These are phyloP conservation scores for Petrea volubilis DNA, from an alignment of 257 asterid species.

Conservation along the genomic window DNA sequence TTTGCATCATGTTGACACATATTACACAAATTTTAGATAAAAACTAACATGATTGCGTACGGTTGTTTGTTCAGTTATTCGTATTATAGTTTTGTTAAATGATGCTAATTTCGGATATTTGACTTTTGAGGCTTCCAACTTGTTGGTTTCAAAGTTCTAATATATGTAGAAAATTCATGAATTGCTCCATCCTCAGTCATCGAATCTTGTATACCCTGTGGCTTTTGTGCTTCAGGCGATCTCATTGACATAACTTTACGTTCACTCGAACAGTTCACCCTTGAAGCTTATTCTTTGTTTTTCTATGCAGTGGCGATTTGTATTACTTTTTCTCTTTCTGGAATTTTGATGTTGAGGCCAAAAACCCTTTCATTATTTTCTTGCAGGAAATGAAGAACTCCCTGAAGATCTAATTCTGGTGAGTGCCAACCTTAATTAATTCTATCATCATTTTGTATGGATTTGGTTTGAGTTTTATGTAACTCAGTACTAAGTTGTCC, in stretches of 20 bases:
- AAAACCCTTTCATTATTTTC: slow-evolving; percentile 26
- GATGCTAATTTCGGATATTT: not conserved
- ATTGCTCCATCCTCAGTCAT: slow-evolving; percentile 11
- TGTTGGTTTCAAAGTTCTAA: not conserved
- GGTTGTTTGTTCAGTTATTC: not conserved
- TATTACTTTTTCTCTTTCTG: slow-evolving; percentile 16
- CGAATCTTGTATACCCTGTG: slow-evolving; percentile 15
- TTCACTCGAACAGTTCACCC: slow-evolving; percentile 18
- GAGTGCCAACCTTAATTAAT: slow-evolving; percentile 27
- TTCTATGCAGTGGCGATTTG: not conserved
- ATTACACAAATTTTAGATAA: not conserved
- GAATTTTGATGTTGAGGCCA: slow-evolving; percentile 20
- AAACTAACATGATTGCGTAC: not conserved
- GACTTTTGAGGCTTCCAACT: not conserved
- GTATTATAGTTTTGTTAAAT: not conserved
- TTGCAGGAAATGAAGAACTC: slow-evolving; percentile 89
- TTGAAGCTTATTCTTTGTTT: not conserved
- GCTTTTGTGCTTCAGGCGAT: slow-evolving; percentile 12
- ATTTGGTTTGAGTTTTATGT: slow-evolving; percentile 24
- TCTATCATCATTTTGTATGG: slow-evolving; percentile 19
- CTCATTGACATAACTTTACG: slow-evolving; percentile 6
- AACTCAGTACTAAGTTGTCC: slow-evolving; percentile 15
- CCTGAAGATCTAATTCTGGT: slow-evolving; percentile 76
- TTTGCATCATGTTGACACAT: not conserved
- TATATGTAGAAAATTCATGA: not conserved